A percentile compares a stretch with the other conserved stretches of the same genome.
phyloP scores from a whole-genome alignment of 2,329 filamentous ascomycete genomes.

The Sphaerulina musiva region DNA sequence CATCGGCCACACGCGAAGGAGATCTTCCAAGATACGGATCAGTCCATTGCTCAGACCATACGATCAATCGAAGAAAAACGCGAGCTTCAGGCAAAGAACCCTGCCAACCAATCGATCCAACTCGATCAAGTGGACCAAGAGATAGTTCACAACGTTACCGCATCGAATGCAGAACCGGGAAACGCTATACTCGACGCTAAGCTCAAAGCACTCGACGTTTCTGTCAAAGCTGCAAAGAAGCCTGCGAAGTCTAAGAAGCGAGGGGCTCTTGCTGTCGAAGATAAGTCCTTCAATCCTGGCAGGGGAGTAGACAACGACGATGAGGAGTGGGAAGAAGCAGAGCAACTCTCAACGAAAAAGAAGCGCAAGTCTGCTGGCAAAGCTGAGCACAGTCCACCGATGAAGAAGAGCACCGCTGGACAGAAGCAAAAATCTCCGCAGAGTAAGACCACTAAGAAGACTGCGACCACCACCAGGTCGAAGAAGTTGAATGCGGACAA shows the following conservation, averaged over 20 bases:
- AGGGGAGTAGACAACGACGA: conserved; percentile 19
- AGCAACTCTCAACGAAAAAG: conserved; percentile 26
- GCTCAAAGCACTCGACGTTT: conserved; percentile 24
- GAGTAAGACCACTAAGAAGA: conserved; percentile 11
- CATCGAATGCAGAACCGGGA: not conserved
- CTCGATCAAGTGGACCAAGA: not conserved
- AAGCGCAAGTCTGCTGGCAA: conserved; percentile 30
- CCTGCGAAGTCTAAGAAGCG: conserved; percentile 14
- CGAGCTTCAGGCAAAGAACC: not conserved
- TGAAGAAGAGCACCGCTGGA: conserved; percentile 9
- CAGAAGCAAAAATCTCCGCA: conserved; percentile 13
- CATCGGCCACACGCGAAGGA: conserved; percentile 23
- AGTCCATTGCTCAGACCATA: conserved; percentile 9
- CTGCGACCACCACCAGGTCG: not conserved
- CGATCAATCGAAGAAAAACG: conserved; percentile 5
- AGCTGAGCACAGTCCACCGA: conserved; percentile 9
- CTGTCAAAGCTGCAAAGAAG: conserved; percentile 25
- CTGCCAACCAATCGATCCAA: not conserved
- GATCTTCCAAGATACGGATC: conserved; percentile 20
- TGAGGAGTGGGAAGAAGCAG: conserved; percentile 24
- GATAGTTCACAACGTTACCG: not conserved
- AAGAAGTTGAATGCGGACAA: conserved; percentile 16
- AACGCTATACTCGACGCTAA: conserved; percentile 18
- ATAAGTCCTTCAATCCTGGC: conserved; percentile 3
- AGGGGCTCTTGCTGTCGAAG: conserved; percentile 12